Evolutionary conservation across 108 stramenopile genomes (phyloP).

Genomic region (Cyclostephanos tholiformis): DNA sequence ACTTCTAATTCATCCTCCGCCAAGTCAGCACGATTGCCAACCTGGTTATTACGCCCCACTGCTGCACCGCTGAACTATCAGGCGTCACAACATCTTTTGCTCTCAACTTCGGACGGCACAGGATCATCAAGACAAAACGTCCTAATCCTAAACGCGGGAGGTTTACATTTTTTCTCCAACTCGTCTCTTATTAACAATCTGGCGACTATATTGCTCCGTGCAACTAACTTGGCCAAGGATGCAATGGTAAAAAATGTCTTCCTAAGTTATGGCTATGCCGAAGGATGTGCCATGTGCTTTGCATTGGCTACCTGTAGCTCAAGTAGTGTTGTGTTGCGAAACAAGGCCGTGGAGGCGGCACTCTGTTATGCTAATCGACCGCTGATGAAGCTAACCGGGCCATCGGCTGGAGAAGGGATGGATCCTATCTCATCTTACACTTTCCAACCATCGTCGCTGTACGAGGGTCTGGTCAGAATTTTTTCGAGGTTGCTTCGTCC

Average conservation of each 20-base stretch:
- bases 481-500: slow-evolving; percentile 81
- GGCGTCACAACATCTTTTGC: slow-evolving; percentile 62
- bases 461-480: slow-evolving; percentile 65
- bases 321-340: slow-evolving; percentile 45
- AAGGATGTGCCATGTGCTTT: slow-evolving; percentile 86
- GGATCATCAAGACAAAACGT: slow-evolving; percentile 27
- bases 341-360: slow-evolving; percentile 54
- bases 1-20: slow-evolving; percentile 4
- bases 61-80: slow-evolving; percentile 64
- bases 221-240: slow-evolving; percentile 65
- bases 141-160: slow-evolving; percentile 75
- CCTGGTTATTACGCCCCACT: slow-evolving; percentile 70
- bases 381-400: slow-evolving; percentile 37
- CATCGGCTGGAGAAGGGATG: slow-evolving; percentile 35
- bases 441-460: slow-evolving; percentile 73
- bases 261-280: slow-evolving; percentile 71
- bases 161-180: slow-evolving; percentile 71
- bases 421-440: slow-evolving; percentile 58
- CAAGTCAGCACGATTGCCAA: slow-evolving; percentile 70
- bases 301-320: slow-evolving; percentile 57
- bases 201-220: slow-evolving; percentile 52
- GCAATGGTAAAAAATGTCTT: slow-evolving; percentile 67
- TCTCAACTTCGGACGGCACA: slow-evolving; percentile 17
- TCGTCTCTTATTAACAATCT: slow-evolving; percentile 58
- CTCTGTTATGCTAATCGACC: slow-evolving; percentile 45